Conservation (phyloP, 1,284 basidiomycete species). For the Microbotryum silenes-acaulis region DNA sequence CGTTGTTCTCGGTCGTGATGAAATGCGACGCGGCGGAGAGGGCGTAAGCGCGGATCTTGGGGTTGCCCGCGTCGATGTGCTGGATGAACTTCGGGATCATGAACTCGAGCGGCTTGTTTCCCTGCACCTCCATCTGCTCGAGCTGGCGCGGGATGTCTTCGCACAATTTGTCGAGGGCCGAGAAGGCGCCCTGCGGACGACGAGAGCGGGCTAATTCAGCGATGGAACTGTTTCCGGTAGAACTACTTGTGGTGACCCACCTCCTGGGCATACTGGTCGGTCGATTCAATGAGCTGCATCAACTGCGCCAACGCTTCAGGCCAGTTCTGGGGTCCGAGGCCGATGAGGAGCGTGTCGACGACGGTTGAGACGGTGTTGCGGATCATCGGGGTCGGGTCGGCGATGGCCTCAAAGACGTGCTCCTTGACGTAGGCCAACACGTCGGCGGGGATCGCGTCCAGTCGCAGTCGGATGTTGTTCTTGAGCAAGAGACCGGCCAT, state of each 20-base stretch:
- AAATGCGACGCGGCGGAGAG: constrained; percentile 92
- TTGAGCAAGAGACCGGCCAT: constrained; percentile 96
- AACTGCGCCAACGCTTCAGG: constrained; percentile 80
- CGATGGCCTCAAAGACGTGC: constrained; percentile 71
- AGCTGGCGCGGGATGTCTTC: constrained; percentile 95
- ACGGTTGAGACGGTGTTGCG: constrained; percentile 85
- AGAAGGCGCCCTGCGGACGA: constrained; percentile 73
- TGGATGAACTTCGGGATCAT: constrained; percentile 92
- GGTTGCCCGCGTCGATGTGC: constrained; percentile 53
- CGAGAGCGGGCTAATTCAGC: not conserved
- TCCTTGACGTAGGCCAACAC: constrained; percentile 73
- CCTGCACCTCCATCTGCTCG: constrained; percentile 76
- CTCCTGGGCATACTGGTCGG: constrained; percentile 69
- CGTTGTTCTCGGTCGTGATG: constrained; percentile 58
- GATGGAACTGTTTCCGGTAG: not conserved
- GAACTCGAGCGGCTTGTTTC: constrained; percentile 66
- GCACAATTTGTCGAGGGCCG: constrained; percentile 88
- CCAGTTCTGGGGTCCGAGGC: constrained; percentile 69
- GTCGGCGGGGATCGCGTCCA: constrained; percentile 57
- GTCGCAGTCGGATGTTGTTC: constrained; percentile 61
- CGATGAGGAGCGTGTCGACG: constrained; percentile 77
- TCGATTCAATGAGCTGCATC: constrained; percentile 64
- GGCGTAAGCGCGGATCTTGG: constrained; percentile 87
- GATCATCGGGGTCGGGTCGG: constrained; percentile 71
- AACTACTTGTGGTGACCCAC: constrained; percentile 49